A percentile compares a stretch with the other conserved stretches of the same genome.
These are phyloP conservation scores for Geotrichum phurueaensis DNA, from an alignment of 1,139 yeast species.

Conservation along the genomic window DNA sequence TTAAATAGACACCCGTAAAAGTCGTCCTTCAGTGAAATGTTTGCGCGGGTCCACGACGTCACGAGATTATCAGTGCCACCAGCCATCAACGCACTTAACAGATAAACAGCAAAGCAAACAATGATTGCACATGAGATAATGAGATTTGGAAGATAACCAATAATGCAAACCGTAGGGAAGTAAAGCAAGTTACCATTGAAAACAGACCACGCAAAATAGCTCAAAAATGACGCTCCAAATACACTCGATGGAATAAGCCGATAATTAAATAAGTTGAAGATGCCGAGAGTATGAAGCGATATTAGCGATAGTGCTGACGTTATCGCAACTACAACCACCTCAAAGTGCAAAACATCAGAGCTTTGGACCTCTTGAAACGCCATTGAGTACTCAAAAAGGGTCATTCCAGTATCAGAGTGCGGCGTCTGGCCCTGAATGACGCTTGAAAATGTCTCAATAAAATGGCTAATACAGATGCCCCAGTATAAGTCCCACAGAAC, in stretches of 20 bases:
- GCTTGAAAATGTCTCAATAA: constrained; percentile 64
- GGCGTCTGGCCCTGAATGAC: constrained; percentile 56
- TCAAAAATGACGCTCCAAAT: constrained; percentile 47
- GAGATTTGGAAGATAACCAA: constrained; percentile 59
- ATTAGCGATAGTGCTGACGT: constrained; percentile 53
- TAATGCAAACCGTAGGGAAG: constrained; percentile 51
- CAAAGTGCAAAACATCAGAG: constrained; percentile 48
- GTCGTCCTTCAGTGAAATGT: constrained; percentile 49
- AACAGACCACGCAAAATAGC: constrained; percentile 41
- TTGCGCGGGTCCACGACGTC: constrained; percentile 31
- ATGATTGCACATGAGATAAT: constrained; percentile 46
- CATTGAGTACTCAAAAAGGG: constrained; percentile 66
- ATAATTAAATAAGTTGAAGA: constrained; percentile 47
- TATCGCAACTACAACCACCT: constrained; percentile 47
- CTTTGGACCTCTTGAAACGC: constrained; percentile 67
- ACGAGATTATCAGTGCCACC: constrained; percentile 48
- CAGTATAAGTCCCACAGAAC: constrained; percentile 62
- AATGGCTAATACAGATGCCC: constrained; percentile 56
- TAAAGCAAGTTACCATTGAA: constrained; percentile 39
- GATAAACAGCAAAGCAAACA: constrained; percentile 48
- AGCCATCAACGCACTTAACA: constrained; percentile 49
- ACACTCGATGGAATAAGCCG: constrained; percentile 58
- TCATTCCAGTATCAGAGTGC: constrained; percentile 60
- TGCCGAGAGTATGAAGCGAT: constrained; percentile 52
- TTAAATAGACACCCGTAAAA: constrained; percentile 58